Evolutionary conservation across 1,284 basidiomycete species (phyloP).

Genomic region (Tilletia indica): DNA sequence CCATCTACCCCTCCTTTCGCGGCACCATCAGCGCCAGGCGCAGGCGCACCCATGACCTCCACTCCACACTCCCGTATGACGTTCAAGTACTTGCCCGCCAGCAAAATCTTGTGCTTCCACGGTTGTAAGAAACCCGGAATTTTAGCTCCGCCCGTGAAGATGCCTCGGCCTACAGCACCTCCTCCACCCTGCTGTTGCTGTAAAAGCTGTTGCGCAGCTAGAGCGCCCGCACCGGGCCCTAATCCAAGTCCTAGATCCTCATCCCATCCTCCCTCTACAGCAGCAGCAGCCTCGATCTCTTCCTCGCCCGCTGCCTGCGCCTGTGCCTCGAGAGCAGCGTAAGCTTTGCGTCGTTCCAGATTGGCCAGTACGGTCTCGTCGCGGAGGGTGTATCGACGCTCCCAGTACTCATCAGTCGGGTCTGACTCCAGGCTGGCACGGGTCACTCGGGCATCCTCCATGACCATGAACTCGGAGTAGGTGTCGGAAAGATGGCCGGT

Average conservation of each 20-base stretch:
- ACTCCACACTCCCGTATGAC: constrained; percentile 54
- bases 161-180: constrained; percentile 61
- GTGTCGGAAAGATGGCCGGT: constrained; percentile 52
- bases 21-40: constrained; percentile 26
- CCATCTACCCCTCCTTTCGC: not conserved
- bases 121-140: constrained; percentile 53
- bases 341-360: constrained; percentile 29
- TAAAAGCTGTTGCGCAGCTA: constrained; percentile 29
- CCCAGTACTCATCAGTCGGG: constrained; percentile 56
- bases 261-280: constrained; percentile 11
- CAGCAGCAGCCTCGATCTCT: constrained; percentile 10
- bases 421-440: constrained; percentile 49
- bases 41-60: constrained; percentile 29
- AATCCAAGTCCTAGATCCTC: constrained; percentile 37
- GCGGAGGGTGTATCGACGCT: constrained; percentile 53
- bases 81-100: constrained; percentile 55
- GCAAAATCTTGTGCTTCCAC: constrained; percentile 55
- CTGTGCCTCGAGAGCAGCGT: constrained; percentile 15
- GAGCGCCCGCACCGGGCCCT: constrained; percentile 26
- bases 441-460: constrained; percentile 53
- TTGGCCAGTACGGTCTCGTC: constrained; percentile 45
- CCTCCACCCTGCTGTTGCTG: constrained; percentile 18
- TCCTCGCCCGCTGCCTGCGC: constrained; percentile 16
- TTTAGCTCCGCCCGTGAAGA: constrained; percentile 53
- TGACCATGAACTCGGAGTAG: constrained; percentile 55